Percentiles rank a stretch among this genome's conserved stretches.
Evolutionary conservation across 352 stramenopile species (phyloP).

Genomic region (Phytophthora fragariae): DNA sequence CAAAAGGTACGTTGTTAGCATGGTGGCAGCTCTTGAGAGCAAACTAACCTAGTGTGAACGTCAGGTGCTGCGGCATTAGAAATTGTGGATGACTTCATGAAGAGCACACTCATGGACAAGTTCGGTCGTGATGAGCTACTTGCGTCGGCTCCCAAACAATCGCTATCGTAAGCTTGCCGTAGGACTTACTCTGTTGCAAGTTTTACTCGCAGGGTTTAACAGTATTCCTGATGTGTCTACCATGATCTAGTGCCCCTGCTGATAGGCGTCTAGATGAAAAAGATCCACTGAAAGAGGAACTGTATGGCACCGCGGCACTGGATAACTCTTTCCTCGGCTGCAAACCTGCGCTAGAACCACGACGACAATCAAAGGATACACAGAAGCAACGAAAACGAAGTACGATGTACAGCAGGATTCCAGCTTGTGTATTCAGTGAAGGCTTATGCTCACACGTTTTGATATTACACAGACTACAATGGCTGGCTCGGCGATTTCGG

Average conservation of each 20-base stretch:
- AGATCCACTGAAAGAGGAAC: conserved; percentile 66
- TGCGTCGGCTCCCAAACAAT: conserved; percentile 1
- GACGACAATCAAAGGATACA: conserved; percentile 10
- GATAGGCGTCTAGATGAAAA: conserved; percentile 14
- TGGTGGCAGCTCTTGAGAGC: not conserved
- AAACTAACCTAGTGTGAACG: not conserved
- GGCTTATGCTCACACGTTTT: not conserved
- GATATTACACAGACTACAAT: conserved; percentile 56
- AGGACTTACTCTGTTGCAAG: not conserved
- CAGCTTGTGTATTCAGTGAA: not conserved
- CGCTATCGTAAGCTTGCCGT: conserved; percentile 16
- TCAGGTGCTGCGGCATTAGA: conserved; percentile 77
- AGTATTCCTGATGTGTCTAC: not conserved
- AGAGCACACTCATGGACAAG: conserved; percentile 75
- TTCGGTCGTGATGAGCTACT: conserved; percentile 39
- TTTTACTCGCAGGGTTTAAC: not conserved
- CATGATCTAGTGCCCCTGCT: not conserved
- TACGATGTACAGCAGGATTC: conserved; percentile 9
- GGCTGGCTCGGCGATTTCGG: conserved; percentile 83
- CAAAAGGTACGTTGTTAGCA: conserved; percentile 47
- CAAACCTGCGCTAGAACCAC: conserved; percentile 32
- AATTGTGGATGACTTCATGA: conserved; percentile 86
- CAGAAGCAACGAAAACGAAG: conserved; percentile 38
- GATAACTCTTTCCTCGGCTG: conserved; percentile 65
- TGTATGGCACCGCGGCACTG: conserved; percentile 60